Evolutionary conservation across 2,329 filamentous ascomycete species (phyloP), one percentile per base, ranked within the genome.

Genomic region (Didymellaceae sp.): DNA sequence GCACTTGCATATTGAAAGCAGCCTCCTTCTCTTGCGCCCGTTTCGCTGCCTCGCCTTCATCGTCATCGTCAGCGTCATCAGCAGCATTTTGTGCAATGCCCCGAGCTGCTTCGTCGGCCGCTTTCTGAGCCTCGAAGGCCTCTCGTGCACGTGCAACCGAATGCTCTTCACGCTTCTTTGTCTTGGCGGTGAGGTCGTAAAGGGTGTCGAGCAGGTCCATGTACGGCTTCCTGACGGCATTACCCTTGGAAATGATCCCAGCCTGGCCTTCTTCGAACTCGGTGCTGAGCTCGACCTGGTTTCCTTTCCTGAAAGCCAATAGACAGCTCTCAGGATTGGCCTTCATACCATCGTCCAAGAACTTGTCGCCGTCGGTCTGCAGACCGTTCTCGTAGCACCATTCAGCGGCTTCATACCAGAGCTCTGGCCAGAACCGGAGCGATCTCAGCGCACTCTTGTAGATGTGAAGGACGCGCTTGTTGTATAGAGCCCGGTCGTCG

Each of bases 391-490:
- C 83, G 65, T 91, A 91, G 72, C 90, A 96, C 85, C 93, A 97
- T 59, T 96, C 89, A 1, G 92, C 90, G 8, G 91, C 93, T 53
- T 97, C 91, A 40, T 91, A 92, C 94, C 94, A 99, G 62, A 97
- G 86, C 69, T 96, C 90, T 4, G 94, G 92, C 84, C 93, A 94
- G 74, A 97, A 99, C 41, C 92, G 86, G 46, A 99, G 78, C 4
- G 91, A 88, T 89, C 97, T 96, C 37, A 96, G 77, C 4, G 93
- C 91, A 71, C 97, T 93, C 71, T 91, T 94, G 79, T 96, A 97
- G 57, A 90, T 88, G 72, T 95, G 96, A 6, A 97, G 74, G 32
- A 97, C 84, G 31, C 94, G 87, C 59, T 88, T 83, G 59, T 88
- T 88, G 74, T 88, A 94, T 6, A 84, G 81, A 43, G 85, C 82